Conservation (phyloP, 768 basidiomycete genomes). For the Kwoniella mangroviensis region DNA sequence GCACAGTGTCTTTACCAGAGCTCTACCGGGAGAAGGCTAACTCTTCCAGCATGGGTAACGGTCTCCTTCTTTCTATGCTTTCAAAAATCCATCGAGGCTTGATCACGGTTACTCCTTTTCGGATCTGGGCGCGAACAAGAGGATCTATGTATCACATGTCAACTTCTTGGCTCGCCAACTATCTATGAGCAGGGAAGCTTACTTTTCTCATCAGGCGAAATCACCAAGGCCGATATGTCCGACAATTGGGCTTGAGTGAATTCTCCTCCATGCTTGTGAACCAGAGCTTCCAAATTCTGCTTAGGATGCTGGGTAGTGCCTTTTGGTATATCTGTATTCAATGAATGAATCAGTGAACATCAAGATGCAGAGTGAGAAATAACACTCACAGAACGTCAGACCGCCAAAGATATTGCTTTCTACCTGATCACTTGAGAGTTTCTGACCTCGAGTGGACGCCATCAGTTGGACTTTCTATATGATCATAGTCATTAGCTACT, state of each 20-base stretch:
- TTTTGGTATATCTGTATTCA: slow-evolving; percentile 58
- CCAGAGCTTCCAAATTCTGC: slow-evolving; percentile 67
- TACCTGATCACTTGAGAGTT: slow-evolving; percentile 66
- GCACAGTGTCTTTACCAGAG: neutral
- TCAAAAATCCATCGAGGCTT: slow-evolving; percentile 81
- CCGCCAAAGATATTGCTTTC: slow-evolving; percentile 72
- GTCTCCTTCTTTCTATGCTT: slow-evolving; percentile 67
- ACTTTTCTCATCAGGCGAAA: slow-evolving; percentile 72
- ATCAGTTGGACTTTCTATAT: slow-evolving; percentile 45
- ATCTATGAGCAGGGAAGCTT: slow-evolving; percentile 46
- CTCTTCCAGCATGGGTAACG: slow-evolving; percentile 72
- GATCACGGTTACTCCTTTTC: slow-evolving; percentile 72
- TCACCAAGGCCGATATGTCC: slow-evolving; percentile 61
- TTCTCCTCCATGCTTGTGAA: slow-evolving; percentile 58
- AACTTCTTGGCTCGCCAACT: neutral
- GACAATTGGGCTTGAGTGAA: slow-evolving; percentile 50
- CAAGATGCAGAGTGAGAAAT: neutral
- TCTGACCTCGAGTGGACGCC: slow-evolving; percentile 65
- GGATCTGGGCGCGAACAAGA: slow-evolving; percentile 63
- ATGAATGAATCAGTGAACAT: neutral
- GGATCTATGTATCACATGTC: slow-evolving; percentile 31
- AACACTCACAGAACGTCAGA: slow-evolving; percentile 74
- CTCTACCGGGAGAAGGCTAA: slow-evolving; percentile 47
- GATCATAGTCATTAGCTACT: slow-evolving; percentile 1
- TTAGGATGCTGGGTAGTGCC: slow-evolving; percentile 73